These are phyloP conservation scores for Thelonectria discophora DNA, from an alignment of 2,329 filamentous ascomycete species.

Conservation along the genomic window DNA sequence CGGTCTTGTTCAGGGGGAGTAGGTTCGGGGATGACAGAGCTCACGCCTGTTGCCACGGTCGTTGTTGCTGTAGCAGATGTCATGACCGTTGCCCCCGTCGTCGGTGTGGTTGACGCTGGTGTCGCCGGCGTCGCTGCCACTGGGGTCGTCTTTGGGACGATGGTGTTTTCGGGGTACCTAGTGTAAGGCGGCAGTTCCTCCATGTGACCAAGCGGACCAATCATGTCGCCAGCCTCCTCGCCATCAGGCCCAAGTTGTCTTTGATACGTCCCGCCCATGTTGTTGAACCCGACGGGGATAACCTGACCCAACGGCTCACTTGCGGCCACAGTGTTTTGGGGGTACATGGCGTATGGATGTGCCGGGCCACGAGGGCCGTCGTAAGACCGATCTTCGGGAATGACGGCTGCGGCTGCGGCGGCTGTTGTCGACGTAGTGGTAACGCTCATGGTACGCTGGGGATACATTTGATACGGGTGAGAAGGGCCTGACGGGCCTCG, in stretches of 20 bases:
- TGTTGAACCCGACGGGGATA: slow-evolving; percentile 80
- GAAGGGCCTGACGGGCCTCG: slow-evolving; percentile 77
- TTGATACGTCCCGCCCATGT: slow-evolving; percentile 72
- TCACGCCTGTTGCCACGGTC: not conserved
- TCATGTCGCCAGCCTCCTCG: slow-evolving; percentile 86
- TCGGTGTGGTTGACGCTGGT: slow-evolving; percentile 6
- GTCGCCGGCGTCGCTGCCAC: slow-evolving; percentile 25
- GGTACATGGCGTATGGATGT: slow-evolving; percentile 88
- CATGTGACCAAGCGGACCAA: slow-evolving; percentile 87
- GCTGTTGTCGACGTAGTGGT: slow-evolving; percentile 77
- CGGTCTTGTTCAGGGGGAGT: slow-evolving; percentile 17
- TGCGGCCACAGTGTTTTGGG: slow-evolving; percentile 73
- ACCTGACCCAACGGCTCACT: slow-evolving; percentile 57
- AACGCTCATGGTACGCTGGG: slow-evolving; percentile 75
- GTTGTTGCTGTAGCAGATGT: slow-evolving; percentile 7
- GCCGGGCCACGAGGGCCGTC: slow-evolving; percentile 72
- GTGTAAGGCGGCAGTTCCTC: slow-evolving; percentile 94
- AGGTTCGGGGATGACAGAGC: slow-evolving; percentile 15
- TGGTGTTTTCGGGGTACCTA: slow-evolving; percentile 81
- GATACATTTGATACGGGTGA: slow-evolving; percentile 86
- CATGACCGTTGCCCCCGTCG: slow-evolving; percentile 23
- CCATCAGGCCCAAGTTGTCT: slow-evolving; percentile 79
- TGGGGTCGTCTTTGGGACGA: slow-evolving; percentile 45
- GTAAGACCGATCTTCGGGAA: slow-evolving; percentile 56
- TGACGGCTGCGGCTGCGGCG: slow-evolving; percentile 64